Percentiles rank a stretch among this genome's conserved stretches.
These are phyloP conservation scores for Grigorovia humatica DNA, from an alignment of 805 yeast genomes.

Conservation along the genomic window DNA sequence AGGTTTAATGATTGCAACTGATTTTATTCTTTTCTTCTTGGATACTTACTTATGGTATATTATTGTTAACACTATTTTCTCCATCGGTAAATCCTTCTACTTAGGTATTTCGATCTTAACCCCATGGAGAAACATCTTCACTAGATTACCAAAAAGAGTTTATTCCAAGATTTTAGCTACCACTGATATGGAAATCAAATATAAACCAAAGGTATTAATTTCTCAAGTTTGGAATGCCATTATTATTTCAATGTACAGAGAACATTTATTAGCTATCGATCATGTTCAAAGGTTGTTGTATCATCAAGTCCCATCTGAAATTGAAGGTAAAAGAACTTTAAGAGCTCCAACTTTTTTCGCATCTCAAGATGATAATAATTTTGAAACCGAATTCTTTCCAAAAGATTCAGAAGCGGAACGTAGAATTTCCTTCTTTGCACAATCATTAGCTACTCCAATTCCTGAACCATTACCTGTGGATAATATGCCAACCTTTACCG, in stretches of 20 bases:
- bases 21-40: constrained; percentile 89
- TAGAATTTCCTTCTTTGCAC: constrained; percentile 98
- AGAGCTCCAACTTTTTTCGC: constrained; percentile 99
- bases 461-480: constrained; percentile 99
- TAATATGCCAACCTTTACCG: constrained; percentile 99
- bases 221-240: constrained; percentile 99
- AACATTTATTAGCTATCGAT: constrained; percentile 93
- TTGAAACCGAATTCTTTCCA: constrained; percentile 96
- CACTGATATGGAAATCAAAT: constrained; percentile 97
- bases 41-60: constrained; percentile 99
- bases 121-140: constrained; percentile 98
- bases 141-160: constrained; percentile 96
- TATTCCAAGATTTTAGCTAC: constrained; percentile 97
- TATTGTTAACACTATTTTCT: constrained; percentile 86
- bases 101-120: constrained; percentile 97
- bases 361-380: constrained; percentile 89
- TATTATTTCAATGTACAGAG: constrained; percentile 99
- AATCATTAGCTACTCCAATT: constrained; percentile 95
- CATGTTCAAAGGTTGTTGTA: constrained; percentile 95
- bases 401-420: constrained; percentile 97
- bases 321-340: constrained; percentile 95
- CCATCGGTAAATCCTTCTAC: constrained; percentile 96
- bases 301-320: constrained; percentile 97
- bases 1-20: constrained; percentile 89
- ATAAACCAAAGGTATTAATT: constrained; percentile 95